Evolutionary conservation across 2,329 filamentous ascomycete genomes (phyloP), one percentile per base, ranked within the genome.

Genomic region (Fragosphaeria purpurea): DNA sequence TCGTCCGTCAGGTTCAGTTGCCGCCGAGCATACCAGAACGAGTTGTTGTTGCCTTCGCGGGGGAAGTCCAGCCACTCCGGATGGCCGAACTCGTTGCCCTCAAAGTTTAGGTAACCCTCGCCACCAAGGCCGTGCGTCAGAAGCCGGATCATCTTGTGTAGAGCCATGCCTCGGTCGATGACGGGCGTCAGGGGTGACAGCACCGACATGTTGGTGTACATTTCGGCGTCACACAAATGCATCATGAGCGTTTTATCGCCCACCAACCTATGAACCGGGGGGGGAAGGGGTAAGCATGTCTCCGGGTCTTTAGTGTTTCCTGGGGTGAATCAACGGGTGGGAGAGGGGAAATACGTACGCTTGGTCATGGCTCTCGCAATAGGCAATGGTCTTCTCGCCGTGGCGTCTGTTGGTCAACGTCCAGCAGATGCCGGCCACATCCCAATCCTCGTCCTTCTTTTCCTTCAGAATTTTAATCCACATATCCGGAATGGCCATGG

Each of bases 381-480:
- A 98, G 4, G 93, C 93, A 62, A 98, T 97, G 0, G 91, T 96
- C 77, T 97, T 97, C 68, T 98, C 93, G 44, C 90, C 91, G 61
- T 97, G 88, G 33, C 93, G 83, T 51, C 93, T 80, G 69, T 98
- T 97, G 30, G 86, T 95, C 53, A 98, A 71, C 1, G 89, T 96
- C 70, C 85, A 90, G 65, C 82, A 83, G 48, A 98, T 85, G 58
- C 78, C 83, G 51, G 79, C 82, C 67, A 98, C 85, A 61, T 97
- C 86, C 93, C 93, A 98, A 8, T 95, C 79, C 55, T 88, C 78
- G 61, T 98, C 93, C 62, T 85, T 77, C 65, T 88, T 82, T 70
- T 98, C 93, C 68, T 98, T 98, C 55, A 97, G 69, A 63, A 94
- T 88, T 71, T 98, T 98, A 76, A 98, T 98, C 82, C 94, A 98